Evolutionary conservation across 2,329 filamentous ascomycete species (phyloP).

Genomic region (Cadophora gregata): DNA sequence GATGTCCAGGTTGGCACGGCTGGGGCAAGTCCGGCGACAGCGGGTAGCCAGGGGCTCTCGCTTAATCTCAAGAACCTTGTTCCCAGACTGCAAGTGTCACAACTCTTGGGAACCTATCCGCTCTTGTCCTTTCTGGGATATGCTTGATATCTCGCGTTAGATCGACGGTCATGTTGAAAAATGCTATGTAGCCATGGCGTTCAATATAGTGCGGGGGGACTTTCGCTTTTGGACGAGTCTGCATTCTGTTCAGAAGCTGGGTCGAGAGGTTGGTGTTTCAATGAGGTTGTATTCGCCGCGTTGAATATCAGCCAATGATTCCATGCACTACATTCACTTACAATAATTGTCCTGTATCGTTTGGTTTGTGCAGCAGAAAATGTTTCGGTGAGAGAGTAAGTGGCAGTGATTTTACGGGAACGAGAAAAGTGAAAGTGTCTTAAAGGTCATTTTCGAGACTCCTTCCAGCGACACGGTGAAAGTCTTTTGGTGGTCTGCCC

Average conservation of each 20-base stretch:
- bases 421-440: not conserved
- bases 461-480: not conserved
- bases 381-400: not conserved
- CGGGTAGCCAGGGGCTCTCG: not conserved
- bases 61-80: constrained; percentile 1
- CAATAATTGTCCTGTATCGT: not conserved
- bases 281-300: not conserved
- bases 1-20: constrained; percentile 5
- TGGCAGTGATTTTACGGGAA: not conserved
- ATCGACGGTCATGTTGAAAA: not conserved
- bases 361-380: not conserved
- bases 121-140: not conserved
- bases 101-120: not conserved
- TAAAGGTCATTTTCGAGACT: not conserved
- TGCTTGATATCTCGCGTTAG: not conserved
- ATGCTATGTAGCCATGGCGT: constrained; percentile 5
- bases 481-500: not conserved
- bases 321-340: not conserved
- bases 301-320: too few species aligned
- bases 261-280: not conserved
- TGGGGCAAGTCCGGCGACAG: constrained; percentile 6
- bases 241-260: not conserved
- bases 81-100: constrained; percentile 5
- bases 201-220: not conserved
- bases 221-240: not conserved